Base-by-base conservation (phyloP, 148 eudicot genomes). In the Fagopyrum tataricum region DNA sequence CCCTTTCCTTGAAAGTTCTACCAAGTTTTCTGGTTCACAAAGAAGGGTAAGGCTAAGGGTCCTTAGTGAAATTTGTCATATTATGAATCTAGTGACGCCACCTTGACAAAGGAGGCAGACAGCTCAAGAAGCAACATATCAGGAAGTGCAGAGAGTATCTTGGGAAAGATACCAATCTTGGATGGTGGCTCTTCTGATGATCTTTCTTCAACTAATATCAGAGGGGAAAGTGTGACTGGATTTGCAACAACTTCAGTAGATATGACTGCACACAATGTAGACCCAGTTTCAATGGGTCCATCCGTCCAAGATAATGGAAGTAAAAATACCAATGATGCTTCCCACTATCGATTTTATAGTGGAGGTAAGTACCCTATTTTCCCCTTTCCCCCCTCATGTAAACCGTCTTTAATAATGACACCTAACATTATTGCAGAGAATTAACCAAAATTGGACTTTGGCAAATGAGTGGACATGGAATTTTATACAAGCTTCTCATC, bases 71-170 rank as follows among this genome's bases (percentile, higher is more conserved):
- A 67, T 24, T 53, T 13, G 37, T 64, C 72, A 62, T 75, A 67
- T 78, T 83, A 48, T 51, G 71, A 69, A 70, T 21, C 44, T 79
- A 86, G 89, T 78, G 82, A 73, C 73, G 64, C 79, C 69, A 74
- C 82, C 40, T 81, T 67, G 55, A 53, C 46, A 71, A 75, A 67
- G 59, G 81, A 86, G 75, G 77, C 74, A 67, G 79, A 73, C 76
- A 74, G 73, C 24, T 73, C 79, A 40, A 74, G 53, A 43, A 14
- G 70, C 70, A 64, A 37, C 44, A 15, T 15, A 64, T 64, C 69
- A 64, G 64, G 70, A 67, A 53, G 70, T 72, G 59, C 71, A 40
- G 48, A 42, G 66, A 78, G 64, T 73, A 42, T 55, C 73, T 76
- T 76, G 37, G 85, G 77, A 79, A 83, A 61, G 62, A 70, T 73